phyloP scores from a whole-genome alignment of 2,329 filamentous ascomycete species.

The Clarireedia sp. region DNA sequence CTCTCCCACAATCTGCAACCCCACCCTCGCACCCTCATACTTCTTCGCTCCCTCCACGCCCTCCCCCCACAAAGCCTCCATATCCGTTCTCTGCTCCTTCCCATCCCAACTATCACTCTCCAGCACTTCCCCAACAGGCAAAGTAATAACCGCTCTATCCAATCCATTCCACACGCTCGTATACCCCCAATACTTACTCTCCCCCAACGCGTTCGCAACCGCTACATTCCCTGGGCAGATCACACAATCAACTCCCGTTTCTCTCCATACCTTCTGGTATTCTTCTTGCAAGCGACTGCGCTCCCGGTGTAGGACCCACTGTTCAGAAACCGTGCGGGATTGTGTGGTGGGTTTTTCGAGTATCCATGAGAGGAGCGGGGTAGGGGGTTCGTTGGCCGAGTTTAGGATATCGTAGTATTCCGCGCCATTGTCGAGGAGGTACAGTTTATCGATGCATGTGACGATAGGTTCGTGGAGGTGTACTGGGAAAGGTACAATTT shows the following conservation, averaged over 20 bases:
- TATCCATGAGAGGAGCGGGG: constrained; percentile 20
- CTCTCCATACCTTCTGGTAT: constrained; percentile 16
- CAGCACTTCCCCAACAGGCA: constrained; percentile 5
- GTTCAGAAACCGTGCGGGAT: background rate
- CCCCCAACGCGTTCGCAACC: constrained; percentile 5
- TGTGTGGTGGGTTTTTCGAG: background rate
- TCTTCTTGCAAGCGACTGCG: constrained; percentile 30
- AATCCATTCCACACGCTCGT: constrained; percentile 11
- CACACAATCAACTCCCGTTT: constrained; percentile 12
- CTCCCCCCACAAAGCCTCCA: background rate
- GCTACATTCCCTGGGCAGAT: constrained; percentile 8
- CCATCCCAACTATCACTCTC: background rate
- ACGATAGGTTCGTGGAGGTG: background rate
- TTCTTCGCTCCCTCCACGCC: constrained; percentile 1
- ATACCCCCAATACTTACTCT: constrained; percentile 15
- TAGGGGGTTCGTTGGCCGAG: constrained; percentile 11
- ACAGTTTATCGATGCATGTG: background rate
- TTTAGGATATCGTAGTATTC: constrained; percentile 12
- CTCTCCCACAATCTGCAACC: constrained; percentile 44
- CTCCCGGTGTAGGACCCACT: constrained; percentile 2
- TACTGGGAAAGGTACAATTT: background rate
- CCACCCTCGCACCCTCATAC: constrained; percentile 40
- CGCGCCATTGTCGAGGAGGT: constrained; percentile 15
- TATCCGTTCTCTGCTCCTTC: background rate
- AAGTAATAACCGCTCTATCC: constrained; percentile 9